phyloP scores from a whole-genome alignment of 108 stramenopile genomes.

The Phaeodactylum tricornutum region DNA sequence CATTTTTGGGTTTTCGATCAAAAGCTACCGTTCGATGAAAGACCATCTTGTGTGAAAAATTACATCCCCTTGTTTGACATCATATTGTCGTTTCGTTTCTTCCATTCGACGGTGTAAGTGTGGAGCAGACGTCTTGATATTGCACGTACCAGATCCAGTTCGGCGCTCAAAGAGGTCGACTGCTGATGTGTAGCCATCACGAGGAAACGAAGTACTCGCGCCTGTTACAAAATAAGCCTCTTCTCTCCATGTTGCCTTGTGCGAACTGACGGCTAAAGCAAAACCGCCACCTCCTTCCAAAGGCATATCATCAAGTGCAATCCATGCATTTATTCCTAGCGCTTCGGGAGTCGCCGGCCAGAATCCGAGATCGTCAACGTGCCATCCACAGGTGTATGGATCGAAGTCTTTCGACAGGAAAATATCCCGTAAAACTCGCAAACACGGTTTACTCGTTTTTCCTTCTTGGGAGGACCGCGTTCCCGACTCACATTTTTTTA shows the following conservation, averaged over 20 bases:
- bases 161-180: conserved; percentile 49
- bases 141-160: conserved; percentile 67
- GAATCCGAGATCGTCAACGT: conserved; percentile 76
- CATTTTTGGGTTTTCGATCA: conserved; percentile 13
- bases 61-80: conserved; percentile 57
- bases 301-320: conserved; percentile 72
- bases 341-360: conserved; percentile 62
- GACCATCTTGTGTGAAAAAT: conserved; percentile 74
- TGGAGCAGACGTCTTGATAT: conserved; percentile 50
- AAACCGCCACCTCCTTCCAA: conserved; percentile 44
- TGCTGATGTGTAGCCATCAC: conserved; percentile 49
- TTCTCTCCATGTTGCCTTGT: conserved; percentile 46
- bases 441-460: background rate
- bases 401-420: conserved; percentile 67
- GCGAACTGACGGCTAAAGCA: conserved; percentile 66
- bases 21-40: conserved; percentile 72
- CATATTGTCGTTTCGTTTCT: conserved; percentile 55
- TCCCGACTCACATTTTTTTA: too few species aligned
- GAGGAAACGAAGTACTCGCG: conserved; percentile 42
- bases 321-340: conserved; percentile 73
- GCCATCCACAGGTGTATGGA: conserved; percentile 70
- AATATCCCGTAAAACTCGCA: conserved; percentile 36
- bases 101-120: conserved; percentile 59
- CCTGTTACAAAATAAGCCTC: conserved; percentile 59
- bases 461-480: background rate